phyloP scores from a whole-genome alignment of 306 rosid genomes.

The Rubus idaeus region DNA sequence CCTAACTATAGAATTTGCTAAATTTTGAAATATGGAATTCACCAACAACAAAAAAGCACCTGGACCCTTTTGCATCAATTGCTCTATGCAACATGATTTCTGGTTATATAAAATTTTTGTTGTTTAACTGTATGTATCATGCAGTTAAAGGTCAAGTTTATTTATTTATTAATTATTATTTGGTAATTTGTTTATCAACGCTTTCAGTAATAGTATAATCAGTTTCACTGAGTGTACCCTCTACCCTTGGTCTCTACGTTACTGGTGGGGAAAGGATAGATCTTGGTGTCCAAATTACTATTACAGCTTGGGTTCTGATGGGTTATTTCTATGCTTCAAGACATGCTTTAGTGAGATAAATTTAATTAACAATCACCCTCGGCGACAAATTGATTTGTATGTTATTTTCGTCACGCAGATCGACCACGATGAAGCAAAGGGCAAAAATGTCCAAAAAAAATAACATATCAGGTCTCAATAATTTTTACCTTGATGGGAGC shows the following conservation, averaged over 20 bases:
- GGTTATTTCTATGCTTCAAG: neutral
- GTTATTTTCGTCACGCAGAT: too few species aligned
- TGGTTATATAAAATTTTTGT: neutral
- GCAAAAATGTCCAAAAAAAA: too few species aligned
- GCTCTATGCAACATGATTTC: neutral
- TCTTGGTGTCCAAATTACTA: neutral
- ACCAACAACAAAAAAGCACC: neutral
- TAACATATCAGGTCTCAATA: too few species aligned
- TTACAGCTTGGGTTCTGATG: neutral
- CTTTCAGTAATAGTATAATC: too few species aligned
- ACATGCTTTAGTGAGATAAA: neutral
- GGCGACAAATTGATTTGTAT: too few species aligned
- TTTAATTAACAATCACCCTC: too few species aligned
- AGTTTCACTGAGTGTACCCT: neutral
- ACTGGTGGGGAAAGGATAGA: neutral
- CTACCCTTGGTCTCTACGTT: neutral
- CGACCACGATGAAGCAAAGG: too few species aligned
- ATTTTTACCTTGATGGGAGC: too few species aligned
- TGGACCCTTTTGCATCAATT: neutral
- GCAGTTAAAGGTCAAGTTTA: neutral
- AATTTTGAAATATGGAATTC: neutral
- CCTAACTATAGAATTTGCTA: neutral
- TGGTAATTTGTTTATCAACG: neutral
- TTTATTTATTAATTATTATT: neutral
- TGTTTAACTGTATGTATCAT: neutral